These are phyloP conservation scores for Neofusicoccum parvum DNA, from an alignment of 2,329 filamentous ascomycete species.

Conservation along the genomic window DNA sequence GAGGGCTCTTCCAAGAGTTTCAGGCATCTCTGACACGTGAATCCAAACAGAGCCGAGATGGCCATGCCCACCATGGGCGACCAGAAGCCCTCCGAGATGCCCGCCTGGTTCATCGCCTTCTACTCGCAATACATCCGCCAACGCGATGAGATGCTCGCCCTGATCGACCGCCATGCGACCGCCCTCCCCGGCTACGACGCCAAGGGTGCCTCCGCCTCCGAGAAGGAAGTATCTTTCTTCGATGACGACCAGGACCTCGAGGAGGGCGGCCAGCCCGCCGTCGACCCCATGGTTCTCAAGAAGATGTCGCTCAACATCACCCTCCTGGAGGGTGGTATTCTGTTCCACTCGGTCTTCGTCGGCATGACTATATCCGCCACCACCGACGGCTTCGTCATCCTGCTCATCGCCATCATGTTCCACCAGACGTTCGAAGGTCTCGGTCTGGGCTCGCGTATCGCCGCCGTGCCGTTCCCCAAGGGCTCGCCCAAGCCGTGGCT, in stretches of 20 bases:
- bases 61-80: constrained; percentile 29
- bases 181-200: constrained; percentile 35
- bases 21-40: constrained; percentile 23
- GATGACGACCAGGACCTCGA: constrained; percentile 32
- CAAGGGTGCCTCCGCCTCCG: constrained; percentile 29
- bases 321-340: constrained; percentile 73
- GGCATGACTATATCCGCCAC: constrained; percentile 73
- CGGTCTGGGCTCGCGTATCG: constrained; percentile 81
- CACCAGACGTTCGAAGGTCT: constrained; percentile 85
- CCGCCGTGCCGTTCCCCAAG: constrained; percentile 63
- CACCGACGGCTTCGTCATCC: constrained; percentile 64
- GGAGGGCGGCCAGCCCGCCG: constrained; percentile 26
- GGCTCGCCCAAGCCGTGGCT: constrained; percentile 56
- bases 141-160: constrained; percentile 59
- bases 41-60: constrained; percentile 34
- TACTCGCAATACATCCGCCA: constrained; percentile 66
- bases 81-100: constrained; percentile 51
- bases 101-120: constrained; percentile 64
- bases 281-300: constrained; percentile 42
- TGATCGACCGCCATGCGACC: constrained; percentile 49
- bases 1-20: neutral
- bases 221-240: constrained; percentile 37
- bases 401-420: constrained; percentile 70
- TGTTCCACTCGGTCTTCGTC: constrained; percentile 78
- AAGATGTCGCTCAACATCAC: constrained; percentile 35